Base-by-base conservation (phyloP, 345 rosid species). In the Eucalyptus fibrosa region DNA sequence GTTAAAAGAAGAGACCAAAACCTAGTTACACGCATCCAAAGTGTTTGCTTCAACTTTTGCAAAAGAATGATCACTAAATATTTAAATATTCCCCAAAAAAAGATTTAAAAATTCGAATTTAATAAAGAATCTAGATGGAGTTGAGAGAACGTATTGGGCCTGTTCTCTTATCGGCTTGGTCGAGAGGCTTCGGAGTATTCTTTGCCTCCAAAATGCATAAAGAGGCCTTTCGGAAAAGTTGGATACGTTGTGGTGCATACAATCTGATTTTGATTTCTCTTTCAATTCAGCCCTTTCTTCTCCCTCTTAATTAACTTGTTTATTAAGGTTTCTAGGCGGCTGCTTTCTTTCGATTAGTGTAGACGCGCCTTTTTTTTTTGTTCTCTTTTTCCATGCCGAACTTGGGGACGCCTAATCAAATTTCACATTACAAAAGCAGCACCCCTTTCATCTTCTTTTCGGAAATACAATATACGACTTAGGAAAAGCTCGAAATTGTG, bases 1-100 rank as follows among this genome's bases (percentile, higher is more conserved):
- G 81, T 86, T n/a, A 90, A 92, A 92, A 90, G 91, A 91, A 93
- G 95, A 93, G 91, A 92, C 95, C 93, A 94, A 96, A 96, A 93
- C 97, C 95, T 90, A 37, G 81, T 86, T 91, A 92, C 95, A 94
- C 94, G 97, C 96, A 90, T 91, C 91, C 88, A 88, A 81, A 55
- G 88, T 55, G 86, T 86, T 86, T 42, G 88, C 92, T 90, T 95
- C 93, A 92, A 87, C 96, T 96, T 94, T 94, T 86, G 51, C 87
- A 91, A 94, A 93, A 91, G 91, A 91, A 80, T 89, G 82, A 51
- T 69, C 44, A 56, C 9, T 5, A 86, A 77, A 53, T 44, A 80
- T 49, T 87, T 86, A 59, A 14, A 62, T 77, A 37, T 11, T 77
- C 26, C 26, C 45, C 7, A 5, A 17, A 10, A 34, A 87, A 26